Evolutionary conservation across 2,329 filamentous ascomycete species (phyloP).

Genomic region (Chrysoporthe cubensis): DNA sequence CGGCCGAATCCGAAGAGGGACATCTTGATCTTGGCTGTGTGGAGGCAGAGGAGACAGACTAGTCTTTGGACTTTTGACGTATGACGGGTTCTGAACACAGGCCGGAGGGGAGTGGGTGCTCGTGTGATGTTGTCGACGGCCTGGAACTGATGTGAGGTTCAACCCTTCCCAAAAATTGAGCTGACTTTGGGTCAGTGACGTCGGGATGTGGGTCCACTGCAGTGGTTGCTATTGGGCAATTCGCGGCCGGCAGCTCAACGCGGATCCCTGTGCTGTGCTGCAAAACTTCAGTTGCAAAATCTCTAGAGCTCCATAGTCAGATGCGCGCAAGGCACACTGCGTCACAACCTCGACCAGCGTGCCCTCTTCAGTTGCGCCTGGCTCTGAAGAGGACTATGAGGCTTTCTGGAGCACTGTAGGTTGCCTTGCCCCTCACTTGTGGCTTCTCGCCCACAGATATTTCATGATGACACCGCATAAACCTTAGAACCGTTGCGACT

Average conservation of each 20-base stretch:
- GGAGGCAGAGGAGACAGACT: neutral
- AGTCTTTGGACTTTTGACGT: neutral
- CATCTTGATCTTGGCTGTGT: slow-evolving; percentile 33
- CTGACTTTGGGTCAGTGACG: slow-evolving; percentile 25
- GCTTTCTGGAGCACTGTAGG: slow-evolving; percentile 13
- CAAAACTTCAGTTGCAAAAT: slow-evolving; percentile 15
- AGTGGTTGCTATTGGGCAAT: slow-evolving; percentile 3
- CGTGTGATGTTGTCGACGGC: neutral
- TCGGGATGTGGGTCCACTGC: slow-evolving; percentile 13
- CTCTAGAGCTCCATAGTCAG: slow-evolving; percentile 16
- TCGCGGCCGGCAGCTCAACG: neutral
- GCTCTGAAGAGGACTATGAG: neutral
- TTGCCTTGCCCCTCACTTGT: neutral
- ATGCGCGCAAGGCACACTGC: slow-evolving; percentile 1
- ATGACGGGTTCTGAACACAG: neutral
- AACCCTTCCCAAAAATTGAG: slow-evolving; percentile 25
- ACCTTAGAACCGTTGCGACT: slow-evolving; percentile 64
- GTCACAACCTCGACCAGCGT: neutral
- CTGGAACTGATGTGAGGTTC: slow-evolving; percentile 1
- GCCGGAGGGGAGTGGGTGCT: neutral
- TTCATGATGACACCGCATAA: slow-evolving; percentile 54
- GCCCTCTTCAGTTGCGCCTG: neutral
- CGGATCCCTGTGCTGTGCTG: slow-evolving; percentile 2
- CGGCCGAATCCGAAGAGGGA: slow-evolving; percentile 43
- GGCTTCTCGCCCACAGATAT: neutral